These are phyloP conservation scores for Dioscorea cayenensis DNA, from an alignment of 116 monocot genomes.

Conservation along the genomic window DNA sequence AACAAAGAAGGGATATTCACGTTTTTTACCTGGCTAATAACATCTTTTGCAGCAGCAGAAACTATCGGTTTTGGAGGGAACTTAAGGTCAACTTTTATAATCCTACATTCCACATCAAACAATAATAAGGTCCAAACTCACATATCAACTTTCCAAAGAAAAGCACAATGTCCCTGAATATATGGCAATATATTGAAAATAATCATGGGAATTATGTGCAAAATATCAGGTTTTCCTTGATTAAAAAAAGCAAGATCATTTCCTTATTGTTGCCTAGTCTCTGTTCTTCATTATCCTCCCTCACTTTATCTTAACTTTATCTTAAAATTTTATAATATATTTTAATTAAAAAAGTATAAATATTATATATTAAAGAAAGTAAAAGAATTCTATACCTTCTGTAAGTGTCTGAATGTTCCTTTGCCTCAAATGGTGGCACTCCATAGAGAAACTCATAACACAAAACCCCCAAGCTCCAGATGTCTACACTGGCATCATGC, in stretches of 20 bases:
- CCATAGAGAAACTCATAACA: conserved; percentile 86
- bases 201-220: no score
- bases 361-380: no score
- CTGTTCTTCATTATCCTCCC: no score
- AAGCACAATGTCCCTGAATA: no score
- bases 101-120: conserved; percentile 40
- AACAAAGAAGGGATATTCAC: background rate
- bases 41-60: conserved; percentile 77
- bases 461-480: conserved; percentile 74
- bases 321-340: no score
- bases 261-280: no score
- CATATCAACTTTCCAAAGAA: no score
- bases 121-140: background rate
- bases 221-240: no score
- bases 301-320: no score
- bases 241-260: no score
- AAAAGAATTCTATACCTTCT: conserved; percentile 50
- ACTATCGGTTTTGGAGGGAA: conserved; percentile 78
- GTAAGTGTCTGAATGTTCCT: conserved; percentile 78
- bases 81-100: conserved; percentile 89
- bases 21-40: conserved; percentile 74
- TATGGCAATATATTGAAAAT: no score
- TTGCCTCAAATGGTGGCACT: conserved; percentile 70
- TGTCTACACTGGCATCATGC: conserved; percentile 73
- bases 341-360: no score